Percentiles rank a stretch among this genome's conserved stretches.
Conservation (phyloP, 108 stramenopile species). For the Licmophora abbreviata region DNA sequence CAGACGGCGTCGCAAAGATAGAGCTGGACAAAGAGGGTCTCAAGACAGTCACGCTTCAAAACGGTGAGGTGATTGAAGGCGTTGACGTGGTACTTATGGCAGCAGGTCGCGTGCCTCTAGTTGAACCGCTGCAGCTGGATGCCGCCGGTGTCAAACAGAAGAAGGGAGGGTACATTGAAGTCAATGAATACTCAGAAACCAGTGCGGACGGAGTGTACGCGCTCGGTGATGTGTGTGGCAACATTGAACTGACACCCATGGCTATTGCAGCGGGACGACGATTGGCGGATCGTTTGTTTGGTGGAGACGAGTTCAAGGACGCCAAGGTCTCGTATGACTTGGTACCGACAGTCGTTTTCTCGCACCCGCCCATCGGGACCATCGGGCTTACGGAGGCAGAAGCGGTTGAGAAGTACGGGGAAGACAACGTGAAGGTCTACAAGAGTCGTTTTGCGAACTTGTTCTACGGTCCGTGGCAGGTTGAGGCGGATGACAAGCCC, state of each 20-base stretch:
- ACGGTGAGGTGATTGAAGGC: slow-evolving; percentile 54
- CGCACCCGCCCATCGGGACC: slow-evolving; percentile 83
- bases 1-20: slow-evolving; percentile 56
- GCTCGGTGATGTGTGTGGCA: slow-evolving; percentile 85
- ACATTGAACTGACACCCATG: slow-evolving; percentile 90
- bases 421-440: slow-evolving; percentile 88
- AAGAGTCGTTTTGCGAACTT: slow-evolving; percentile 85
- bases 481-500: slow-evolving; percentile 87
- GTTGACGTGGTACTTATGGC: slow-evolving; percentile 77
- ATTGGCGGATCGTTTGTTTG: slow-evolving; percentile 63
- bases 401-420: slow-evolving; percentile 81
- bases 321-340: slow-evolving; percentile 70
- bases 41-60: slow-evolving; percentile 45
- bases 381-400: slow-evolving; percentile 81
- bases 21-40: slow-evolving; percentile 41
- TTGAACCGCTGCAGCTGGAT: slow-evolving; percentile 54
- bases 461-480: slow-evolving; percentile 79
- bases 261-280: slow-evolving; percentile 76
- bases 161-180: slow-evolving; percentile 41
- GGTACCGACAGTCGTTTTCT: slow-evolving; percentile 89
- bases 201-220: slow-evolving; percentile 49
- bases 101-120: slow-evolving; percentile 63
- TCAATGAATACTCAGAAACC: slow-evolving; percentile 67
- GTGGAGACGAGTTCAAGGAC: slow-evolving; percentile 18
- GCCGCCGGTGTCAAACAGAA: slow-evolving; percentile 37